phyloP scores from a whole-genome alignment of 495 filamentous ascomycete genomes.

The Tuber umbilicatum region DNA sequence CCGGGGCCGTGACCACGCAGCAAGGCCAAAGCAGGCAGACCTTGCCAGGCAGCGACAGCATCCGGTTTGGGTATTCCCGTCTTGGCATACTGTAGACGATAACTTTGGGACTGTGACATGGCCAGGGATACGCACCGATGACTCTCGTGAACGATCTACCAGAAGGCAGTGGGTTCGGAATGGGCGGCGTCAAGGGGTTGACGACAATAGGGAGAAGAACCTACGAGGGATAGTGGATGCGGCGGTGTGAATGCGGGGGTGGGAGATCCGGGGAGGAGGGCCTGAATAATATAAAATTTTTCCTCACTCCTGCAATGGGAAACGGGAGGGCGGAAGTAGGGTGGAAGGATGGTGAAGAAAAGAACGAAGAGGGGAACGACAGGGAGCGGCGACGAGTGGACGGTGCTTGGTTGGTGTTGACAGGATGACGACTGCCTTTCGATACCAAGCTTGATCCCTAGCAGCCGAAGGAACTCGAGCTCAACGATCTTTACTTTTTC shows the following conservation, averaged over 20 bases:
- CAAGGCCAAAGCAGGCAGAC: not conserved
- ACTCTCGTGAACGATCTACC: not conserved
- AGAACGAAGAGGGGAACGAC: slow-evolving; percentile 2
- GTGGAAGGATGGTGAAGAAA: not conserved
- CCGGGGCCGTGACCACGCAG: not conserved
- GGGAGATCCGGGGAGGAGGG: not conserved
- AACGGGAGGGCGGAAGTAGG: not conserved
- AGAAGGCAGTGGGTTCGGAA: not conserved
- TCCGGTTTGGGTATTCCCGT: not conserved
- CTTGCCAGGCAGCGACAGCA: not conserved
- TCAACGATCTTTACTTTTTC: not conserved
- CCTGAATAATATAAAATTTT: not conserved
- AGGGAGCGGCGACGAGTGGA: slow-evolving; percentile 9
- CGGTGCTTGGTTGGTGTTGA: slow-evolving; percentile 19
- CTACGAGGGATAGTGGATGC: not conserved
- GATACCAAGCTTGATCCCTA: slow-evolving; percentile 4
- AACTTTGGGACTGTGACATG: not conserved
- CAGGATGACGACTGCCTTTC: slow-evolving; percentile 32
- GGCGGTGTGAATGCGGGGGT: not conserved
- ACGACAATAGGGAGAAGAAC: not conserved
- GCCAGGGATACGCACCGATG: not conserved
- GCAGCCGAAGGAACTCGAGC: not conserved
- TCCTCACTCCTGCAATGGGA: not conserved
- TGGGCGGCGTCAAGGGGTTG: not conserved
- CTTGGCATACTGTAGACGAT: not conserved